Conservation (phyloP, 2,329 filamentous ascomycete species). For the Hymenoscyphus fraxineus region DNA sequence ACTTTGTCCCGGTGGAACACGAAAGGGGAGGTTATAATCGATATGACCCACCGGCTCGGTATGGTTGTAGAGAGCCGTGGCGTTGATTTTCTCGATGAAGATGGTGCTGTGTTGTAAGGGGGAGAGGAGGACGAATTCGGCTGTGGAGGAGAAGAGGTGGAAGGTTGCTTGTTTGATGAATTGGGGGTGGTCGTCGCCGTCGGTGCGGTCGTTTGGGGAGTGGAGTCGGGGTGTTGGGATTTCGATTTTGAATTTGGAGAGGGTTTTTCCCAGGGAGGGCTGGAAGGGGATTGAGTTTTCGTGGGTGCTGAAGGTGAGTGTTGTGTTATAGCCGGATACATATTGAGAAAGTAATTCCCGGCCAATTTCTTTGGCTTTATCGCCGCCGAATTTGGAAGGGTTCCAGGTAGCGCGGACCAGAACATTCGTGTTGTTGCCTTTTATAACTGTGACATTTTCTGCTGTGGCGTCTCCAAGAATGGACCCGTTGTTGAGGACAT, state of each 20-base stretch:
- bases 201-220: conserved; percentile 45
- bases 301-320: conserved; percentile 69
- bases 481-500: conserved; percentile 69
- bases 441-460: conserved; percentile 57
- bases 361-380: conserved; percentile 58
- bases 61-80: conserved; percentile 80
- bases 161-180: conserved; percentile 87
- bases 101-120: conserved; percentile 71
- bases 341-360: conserved; percentile 78
- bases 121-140: conserved; percentile 77
- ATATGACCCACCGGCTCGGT: conserved; percentile 76
- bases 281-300: conserved; percentile 68
- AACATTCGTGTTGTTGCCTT: conserved; percentile 70
- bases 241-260: conserved; percentile 68
- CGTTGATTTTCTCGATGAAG: conserved; percentile 75
- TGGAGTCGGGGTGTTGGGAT: conserved; percentile 67
- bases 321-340: conserved; percentile 83
- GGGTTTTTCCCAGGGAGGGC: conserved; percentile 66
- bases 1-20: conserved; percentile 69
- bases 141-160: conserved; percentile 82
- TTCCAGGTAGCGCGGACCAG: conserved; percentile 70
- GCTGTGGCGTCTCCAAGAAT: conserved; percentile 72
- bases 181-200: conserved; percentile 47
- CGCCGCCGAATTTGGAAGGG: conserved; percentile 59
- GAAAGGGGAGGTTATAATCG: conserved; percentile 68